Evolutionary conservation across 1,284 basidiomycete species (phyloP).

Genomic region (Polyporus tsugae): DNA sequence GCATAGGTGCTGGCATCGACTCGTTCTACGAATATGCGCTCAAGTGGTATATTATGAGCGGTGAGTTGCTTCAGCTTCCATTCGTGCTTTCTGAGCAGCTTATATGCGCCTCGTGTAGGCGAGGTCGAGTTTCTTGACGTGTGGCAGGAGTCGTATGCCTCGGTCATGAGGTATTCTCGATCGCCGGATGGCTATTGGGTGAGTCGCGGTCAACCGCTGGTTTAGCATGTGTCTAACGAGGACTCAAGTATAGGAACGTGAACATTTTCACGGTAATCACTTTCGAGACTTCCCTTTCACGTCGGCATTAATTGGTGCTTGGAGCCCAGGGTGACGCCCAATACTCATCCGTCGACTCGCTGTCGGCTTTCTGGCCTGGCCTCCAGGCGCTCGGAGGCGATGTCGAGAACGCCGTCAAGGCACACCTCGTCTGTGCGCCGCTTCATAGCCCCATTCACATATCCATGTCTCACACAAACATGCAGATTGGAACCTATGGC

Average conservation of each 20-base stretch:
- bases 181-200: constrained; percentile 90
- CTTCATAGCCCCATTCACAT: not conserved
- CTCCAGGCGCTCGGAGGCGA: constrained; percentile 91
- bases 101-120: constrained; percentile 53
- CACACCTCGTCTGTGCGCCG: constrained; percentile 80
- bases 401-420: constrained; percentile 86
- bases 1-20: constrained; percentile 92
- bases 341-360: constrained; percentile 80
- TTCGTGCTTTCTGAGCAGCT: not conserved
- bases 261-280: constrained; percentile 65
- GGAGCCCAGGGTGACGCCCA: constrained; percentile 64
- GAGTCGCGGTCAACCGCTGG: not conserved
- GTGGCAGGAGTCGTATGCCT: constrained; percentile 91
- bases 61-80: constrained; percentile 53
- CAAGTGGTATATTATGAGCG: constrained; percentile 90
- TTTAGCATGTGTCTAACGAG: constrained; percentile 12
- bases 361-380: constrained; percentile 91
- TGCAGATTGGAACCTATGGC: constrained; percentile 91
- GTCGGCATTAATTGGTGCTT: not conserved
- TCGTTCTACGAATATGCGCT: constrained; percentile 94
- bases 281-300: no score
- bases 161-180: constrained; percentile 87
- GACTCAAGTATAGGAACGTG: constrained; percentile 72
- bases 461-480: not conserved
- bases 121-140: constrained; percentile 90